Percentiles rank a stretch among this genome's conserved stretches.
phyloP scores from a whole-genome alignment of 306 rosid genomes.

The Gleditsia sinensis region DNA sequence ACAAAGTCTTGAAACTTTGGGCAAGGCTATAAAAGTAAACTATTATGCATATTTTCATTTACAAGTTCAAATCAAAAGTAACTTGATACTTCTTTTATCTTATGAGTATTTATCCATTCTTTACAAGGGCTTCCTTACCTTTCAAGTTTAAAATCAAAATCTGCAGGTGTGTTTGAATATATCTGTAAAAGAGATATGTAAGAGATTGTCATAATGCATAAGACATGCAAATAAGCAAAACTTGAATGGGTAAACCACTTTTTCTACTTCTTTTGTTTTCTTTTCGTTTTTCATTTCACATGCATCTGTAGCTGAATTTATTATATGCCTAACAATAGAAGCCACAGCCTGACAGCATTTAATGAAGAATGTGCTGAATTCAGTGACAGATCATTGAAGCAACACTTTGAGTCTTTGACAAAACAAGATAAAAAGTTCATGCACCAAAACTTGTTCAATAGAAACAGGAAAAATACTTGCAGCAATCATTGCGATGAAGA shows the following conservation, averaged over 20 bases:
- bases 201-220: neutral
- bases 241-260: slow-evolving; percentile 7
- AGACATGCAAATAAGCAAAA: slow-evolving; percentile 24
- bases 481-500: neutral
- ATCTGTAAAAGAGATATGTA: slow-evolving; percentile 47
- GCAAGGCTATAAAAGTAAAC: slow-evolving; percentile 74
- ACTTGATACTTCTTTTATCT: neutral
- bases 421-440: slow-evolving; percentile 11
- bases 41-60: slow-evolving; percentile 26
- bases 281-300: slow-evolving; percentile 7
- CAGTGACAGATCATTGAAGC: slow-evolving; percentile 2
- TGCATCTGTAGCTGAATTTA: neutral
- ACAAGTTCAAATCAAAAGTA: slow-evolving; percentile 14
- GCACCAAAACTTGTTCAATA: neutral
- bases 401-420: neutral
- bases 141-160: slow-evolving; percentile 95
- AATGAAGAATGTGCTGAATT: slow-evolving; percentile 28
- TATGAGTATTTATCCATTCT: neutral
- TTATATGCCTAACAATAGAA: slow-evolving; percentile 11
- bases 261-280: neutral
- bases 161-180: slow-evolving; percentile 95
- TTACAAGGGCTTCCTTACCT: slow-evolving; percentile 48
- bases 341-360: neutral
- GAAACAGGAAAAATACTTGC: slow-evolving; percentile 13
- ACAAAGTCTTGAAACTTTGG: slow-evolving; percentile 71